Evolutionary conservation across 495 filamentous ascomycete genomes (phyloP).

Genomic region (Annulohypoxylon nitens): DNA sequence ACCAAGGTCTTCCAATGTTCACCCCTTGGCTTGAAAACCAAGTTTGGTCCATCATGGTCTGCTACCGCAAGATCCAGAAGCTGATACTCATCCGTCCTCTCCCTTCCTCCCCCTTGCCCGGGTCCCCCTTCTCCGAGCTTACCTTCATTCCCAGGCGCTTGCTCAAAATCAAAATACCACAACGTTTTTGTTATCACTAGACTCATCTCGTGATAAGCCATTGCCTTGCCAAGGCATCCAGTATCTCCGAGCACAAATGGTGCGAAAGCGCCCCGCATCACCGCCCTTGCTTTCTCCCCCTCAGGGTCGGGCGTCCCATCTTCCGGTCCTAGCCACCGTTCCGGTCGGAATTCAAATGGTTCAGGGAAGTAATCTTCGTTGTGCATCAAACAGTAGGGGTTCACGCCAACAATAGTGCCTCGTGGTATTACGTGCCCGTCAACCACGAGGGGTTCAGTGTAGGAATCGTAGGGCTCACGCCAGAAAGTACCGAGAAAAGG

Average conservation of each 20-base stretch:
- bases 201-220: constrained; percentile 18
- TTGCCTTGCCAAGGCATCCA: constrained; percentile 10
- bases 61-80: constrained; percentile 27
- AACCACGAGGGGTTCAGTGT: constrained; percentile 28
- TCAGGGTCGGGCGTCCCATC: neutral
- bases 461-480: constrained; percentile 24
- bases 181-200: constrained; percentile 10
- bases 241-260: constrained; percentile 12
- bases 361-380: constrained; percentile 57
- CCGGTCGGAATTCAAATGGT: constrained; percentile 56
- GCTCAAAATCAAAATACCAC: constrained; percentile 25
- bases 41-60: constrained; percentile 50
- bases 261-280: constrained; percentile 3
- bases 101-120: constrained; percentile 18
- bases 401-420: constrained; percentile 55
- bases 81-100: constrained; percentile 33
- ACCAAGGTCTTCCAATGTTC: neutral
- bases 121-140: constrained; percentile 25
- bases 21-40: constrained; percentile 44
- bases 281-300: neutral
- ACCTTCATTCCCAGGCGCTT: constrained; percentile 14
- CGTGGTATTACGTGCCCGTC: constrained; percentile 47
- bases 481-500: neutral
- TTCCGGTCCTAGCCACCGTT: constrained; percentile 55
- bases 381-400: constrained; percentile 57